These are phyloP conservation scores for Venturia asperata DNA, from an alignment of 2,329 filamentous ascomycete genomes.

Conservation along the genomic window DNA sequence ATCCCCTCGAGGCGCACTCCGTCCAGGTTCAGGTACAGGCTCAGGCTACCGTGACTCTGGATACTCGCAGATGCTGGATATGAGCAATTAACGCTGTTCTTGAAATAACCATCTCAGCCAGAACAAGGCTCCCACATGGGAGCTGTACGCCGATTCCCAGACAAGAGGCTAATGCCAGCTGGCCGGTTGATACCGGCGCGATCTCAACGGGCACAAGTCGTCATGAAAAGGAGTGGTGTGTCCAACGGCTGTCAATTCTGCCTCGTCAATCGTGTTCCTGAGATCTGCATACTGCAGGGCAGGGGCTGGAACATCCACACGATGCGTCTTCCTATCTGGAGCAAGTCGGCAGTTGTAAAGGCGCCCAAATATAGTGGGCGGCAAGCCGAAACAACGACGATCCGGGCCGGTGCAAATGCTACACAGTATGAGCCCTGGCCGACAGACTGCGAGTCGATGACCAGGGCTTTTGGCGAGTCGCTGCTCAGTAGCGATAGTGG, in stretches of 20 bases:
- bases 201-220: constrained; percentile 9
- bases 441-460: background rate
- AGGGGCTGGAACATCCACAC: background rate
- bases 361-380: constrained; percentile 7
- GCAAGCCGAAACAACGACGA: constrained; percentile 6
- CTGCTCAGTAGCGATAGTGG: no score
- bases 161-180: background rate
- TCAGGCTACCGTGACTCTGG: background rate
- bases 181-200: constrained; percentile 3
- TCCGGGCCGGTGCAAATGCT: background rate
- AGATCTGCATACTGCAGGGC: constrained; percentile 9
- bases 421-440: background rate
- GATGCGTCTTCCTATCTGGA: background rate
- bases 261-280: constrained; percentile 8
- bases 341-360: background rate
- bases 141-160: background rate
- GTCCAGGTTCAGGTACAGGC: background rate
- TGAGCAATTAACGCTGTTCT: constrained; percentile 8
- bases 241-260: constrained; percentile 12
- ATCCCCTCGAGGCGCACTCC: background rate
- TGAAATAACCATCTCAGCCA: background rate
- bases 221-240: background rate
- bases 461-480: background rate
- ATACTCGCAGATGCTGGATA: background rate
- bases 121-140: background rate